Conservation (phyloP, 139 green algal species). For the Micractinium conductrix region DNA sequence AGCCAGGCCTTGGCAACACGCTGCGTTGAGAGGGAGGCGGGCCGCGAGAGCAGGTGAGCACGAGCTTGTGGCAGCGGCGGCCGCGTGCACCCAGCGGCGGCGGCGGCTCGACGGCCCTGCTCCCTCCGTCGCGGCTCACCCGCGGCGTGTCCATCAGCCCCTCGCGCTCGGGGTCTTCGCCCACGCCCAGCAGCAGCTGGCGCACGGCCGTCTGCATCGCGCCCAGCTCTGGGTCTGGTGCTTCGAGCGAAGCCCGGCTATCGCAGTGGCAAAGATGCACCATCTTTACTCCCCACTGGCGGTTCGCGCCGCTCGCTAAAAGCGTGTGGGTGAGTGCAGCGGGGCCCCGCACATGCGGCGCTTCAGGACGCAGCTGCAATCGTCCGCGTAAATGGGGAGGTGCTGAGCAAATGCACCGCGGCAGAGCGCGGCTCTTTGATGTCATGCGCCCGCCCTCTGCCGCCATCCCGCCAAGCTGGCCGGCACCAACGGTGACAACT, state of each 20-base stretch:
- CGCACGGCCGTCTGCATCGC: conserved; percentile 58
- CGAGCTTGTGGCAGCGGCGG: neutral
- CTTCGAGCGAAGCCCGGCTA: too few species aligned
- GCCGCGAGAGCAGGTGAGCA: neutral
- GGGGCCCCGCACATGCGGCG: too few species aligned
- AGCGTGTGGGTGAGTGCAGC: neutral
- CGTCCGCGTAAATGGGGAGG: too few species aligned
- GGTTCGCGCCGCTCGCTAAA: too few species aligned
- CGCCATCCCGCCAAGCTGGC: too few species aligned
- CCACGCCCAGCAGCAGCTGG: conserved; percentile 73
- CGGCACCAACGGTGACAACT: too few species aligned
- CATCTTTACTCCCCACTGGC: neutral
- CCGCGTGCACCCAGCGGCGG: neutral
- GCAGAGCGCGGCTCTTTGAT: too few species aligned
- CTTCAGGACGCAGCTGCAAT: too few species aligned
- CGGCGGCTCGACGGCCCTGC: neutral
- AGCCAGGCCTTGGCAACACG: conserved; percentile 90
- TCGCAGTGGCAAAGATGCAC: conserved; percentile 8
- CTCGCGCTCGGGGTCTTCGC: conserved; percentile 84
- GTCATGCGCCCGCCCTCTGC: too few species aligned
- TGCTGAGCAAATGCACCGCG: too few species aligned
- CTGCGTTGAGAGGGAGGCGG: conserved; percentile 54
- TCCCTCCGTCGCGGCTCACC: conserved; percentile 50
- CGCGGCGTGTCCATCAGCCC: conserved; percentile 89
- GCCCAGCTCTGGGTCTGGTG: too few species aligned